A percentile compares a stretch with the other conserved stretches of the same genome.
These are phyloP conservation scores for Ophiocordyceps camponoti-floridani DNA, from an alignment of 2,329 filamentous ascomycete species.

Conservation along the genomic window DNA sequence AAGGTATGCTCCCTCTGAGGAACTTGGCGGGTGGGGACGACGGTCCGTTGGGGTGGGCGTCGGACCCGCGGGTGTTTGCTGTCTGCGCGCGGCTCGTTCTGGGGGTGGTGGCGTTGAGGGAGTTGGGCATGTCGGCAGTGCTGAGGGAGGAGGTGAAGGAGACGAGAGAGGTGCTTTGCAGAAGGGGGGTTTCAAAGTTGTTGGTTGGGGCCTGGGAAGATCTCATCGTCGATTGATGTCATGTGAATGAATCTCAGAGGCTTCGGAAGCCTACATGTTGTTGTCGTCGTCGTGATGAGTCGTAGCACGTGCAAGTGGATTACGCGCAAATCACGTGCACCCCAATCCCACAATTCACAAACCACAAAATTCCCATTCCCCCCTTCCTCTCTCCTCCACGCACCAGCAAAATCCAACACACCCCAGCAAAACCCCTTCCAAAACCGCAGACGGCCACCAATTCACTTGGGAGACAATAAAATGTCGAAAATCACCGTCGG, in stretches of 20 bases:
- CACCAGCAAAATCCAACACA: too few species aligned
- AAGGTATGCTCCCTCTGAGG: conserved; percentile 27
- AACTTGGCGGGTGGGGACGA: conserved; percentile 24
- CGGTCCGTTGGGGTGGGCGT: conserved; percentile 56
- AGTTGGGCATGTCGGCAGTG: background rate
- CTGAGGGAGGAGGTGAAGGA: conserved; percentile 4
- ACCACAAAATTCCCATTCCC: too few species aligned
- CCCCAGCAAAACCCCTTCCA: too few species aligned
- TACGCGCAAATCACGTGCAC: too few species aligned
- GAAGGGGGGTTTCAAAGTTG: conserved; percentile 10
- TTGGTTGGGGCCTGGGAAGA: conserved; percentile 7
- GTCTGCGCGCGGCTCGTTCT: conserved; percentile 32
- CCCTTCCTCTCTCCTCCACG: too few species aligned
- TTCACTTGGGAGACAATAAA: conserved; percentile 78
- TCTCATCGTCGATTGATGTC: background rate
- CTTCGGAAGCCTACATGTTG: too few species aligned
- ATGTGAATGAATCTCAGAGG: too few species aligned
- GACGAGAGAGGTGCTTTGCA: conserved; percentile 1
- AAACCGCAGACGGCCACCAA: conserved; percentile 31
- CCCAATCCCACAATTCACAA: too few species aligned
- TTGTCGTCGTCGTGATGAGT: too few species aligned
- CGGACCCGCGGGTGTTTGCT: conserved; percentile 48
- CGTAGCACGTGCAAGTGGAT: too few species aligned
- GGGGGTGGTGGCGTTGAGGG: conserved; percentile 16
- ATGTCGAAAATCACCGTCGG: conserved; percentile 78